Evolutionary conservation across 139 green algal species (phyloP).

Genomic region (Chlamydomonas sphaeroides): DNA sequence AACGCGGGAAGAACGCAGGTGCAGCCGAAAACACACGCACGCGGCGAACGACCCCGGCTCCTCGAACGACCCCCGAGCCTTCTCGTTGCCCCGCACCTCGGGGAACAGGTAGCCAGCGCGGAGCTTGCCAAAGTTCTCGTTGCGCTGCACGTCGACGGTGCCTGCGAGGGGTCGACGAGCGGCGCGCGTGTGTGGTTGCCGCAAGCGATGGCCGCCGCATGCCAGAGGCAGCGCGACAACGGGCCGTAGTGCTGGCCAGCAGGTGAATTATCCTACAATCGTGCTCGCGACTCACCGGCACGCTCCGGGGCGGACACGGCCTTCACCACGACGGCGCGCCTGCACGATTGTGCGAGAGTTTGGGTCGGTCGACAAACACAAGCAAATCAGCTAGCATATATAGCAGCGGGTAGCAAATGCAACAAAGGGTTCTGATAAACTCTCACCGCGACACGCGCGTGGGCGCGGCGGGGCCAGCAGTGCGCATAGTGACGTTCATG

Average conservation of each 20-base stretch:
- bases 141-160: conserved; percentile 68
- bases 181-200: background rate
- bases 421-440: too few species aligned
- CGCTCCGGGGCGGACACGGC: conserved; percentile 6
- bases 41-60: too few species aligned
- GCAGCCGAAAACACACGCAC: too few species aligned
- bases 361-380: too few species aligned
- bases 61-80: too few species aligned
- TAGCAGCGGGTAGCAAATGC: too few species aligned
- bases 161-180: conserved; percentile 35
- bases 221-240: background rate
- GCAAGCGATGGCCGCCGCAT: background rate
- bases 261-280: too few species aligned
- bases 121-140: conserved; percentile 98
- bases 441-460: conserved; percentile 6
- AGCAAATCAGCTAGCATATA: too few species aligned
- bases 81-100: conserved; percentile 79
- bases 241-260: background rate
- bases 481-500: background rate
- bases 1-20: too few species aligned
- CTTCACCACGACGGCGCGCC: conserved; percentile 19
- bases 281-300: conserved; percentile 23
- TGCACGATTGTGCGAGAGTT: background rate
- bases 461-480: background rate
- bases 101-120: conserved; percentile 99